These are phyloP conservation scores for Teunomyces tritomae DNA, from an alignment of 805 yeast genomes.

Conservation along the genomic window DNA sequence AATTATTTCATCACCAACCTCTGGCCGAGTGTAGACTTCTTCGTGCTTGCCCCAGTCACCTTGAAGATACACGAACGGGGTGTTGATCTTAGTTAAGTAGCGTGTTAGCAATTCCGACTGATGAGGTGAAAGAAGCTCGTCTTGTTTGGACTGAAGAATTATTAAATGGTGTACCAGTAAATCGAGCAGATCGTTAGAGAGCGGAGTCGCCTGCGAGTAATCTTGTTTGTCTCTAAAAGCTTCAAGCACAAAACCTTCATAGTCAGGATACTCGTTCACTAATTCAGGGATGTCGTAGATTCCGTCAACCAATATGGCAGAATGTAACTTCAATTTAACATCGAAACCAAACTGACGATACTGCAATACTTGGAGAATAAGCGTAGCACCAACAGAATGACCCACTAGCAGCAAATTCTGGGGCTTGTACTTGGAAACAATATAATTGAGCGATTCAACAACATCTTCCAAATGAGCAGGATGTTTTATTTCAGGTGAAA, in stretches of 20 bases:
- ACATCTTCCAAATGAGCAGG: slow-evolving; percentile 65
- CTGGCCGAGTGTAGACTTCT: slow-evolving; percentile 47
- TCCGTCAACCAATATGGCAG: slow-evolving; percentile 59
- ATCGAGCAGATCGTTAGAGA: slow-evolving; percentile 11
- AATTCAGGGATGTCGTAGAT: slow-evolving; percentile 56
- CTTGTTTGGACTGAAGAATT: slow-evolving; percentile 60
- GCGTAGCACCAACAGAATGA: slow-evolving; percentile 80
- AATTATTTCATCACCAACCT: not conserved
- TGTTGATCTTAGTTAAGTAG: slow-evolving; percentile 25
- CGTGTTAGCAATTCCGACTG: slow-evolving; percentile 46
- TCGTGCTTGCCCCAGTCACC: slow-evolving; percentile 62
- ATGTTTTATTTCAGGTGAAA: slow-evolving; percentile 60
- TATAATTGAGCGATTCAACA: slow-evolving; percentile 35
- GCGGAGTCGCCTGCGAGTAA: slow-evolving; percentile 24
- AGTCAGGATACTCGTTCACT: slow-evolving; percentile 59
- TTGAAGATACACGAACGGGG: slow-evolving; percentile 8
- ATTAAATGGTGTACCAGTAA: slow-evolving; percentile 17
- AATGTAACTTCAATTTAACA: not conserved
- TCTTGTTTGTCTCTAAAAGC: slow-evolving; percentile 44
- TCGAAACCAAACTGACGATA: slow-evolving; percentile 13
- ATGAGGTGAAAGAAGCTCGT: slow-evolving; percentile 56
- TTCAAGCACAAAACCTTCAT: slow-evolving; percentile 52
- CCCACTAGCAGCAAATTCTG: slow-evolving; percentile 46
- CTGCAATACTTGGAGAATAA: slow-evolving; percentile 52
- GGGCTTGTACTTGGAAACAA: slow-evolving; percentile 21